These are phyloP conservation scores for Annulohypoxylon nitens DNA, from an alignment of 495 filamentous ascomycete species.

Conservation along the genomic window DNA sequence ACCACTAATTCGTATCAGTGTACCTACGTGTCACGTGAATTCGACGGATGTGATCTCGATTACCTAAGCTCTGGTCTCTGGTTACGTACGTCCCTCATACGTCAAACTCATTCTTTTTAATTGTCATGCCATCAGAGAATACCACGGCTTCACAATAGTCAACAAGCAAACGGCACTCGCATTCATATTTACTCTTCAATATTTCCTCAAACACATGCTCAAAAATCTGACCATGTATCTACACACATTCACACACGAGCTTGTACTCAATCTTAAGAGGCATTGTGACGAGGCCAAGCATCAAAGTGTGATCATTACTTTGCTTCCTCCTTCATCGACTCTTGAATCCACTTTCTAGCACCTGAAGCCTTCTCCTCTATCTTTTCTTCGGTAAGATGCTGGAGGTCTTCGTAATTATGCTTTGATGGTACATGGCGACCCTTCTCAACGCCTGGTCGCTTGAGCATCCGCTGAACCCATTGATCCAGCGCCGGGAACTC, in stretches of 20 bases:
- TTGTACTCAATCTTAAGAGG: background rate
- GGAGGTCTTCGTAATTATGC: constrained; percentile 70
- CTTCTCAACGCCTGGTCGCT: constrained; percentile 77
- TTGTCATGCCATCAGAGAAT: background rate
- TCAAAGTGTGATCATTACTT: constrained; percentile 30
- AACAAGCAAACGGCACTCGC: too few species aligned
- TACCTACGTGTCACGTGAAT: background rate
- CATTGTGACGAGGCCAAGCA: background rate
- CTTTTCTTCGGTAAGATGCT: constrained; percentile 57
- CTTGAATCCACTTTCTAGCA: constrained; percentile 70
- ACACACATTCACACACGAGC: too few species aligned
- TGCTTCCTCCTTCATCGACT: constrained; percentile 71
- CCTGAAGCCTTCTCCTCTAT: constrained; percentile 66
- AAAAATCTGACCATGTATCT: too few species aligned
- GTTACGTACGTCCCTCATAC: too few species aligned
- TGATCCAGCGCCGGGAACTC: constrained; percentile 78
- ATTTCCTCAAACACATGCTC: too few species aligned
- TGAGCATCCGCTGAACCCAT: constrained; percentile 75
- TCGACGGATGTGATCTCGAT: too few species aligned
- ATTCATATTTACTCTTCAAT: too few species aligned
- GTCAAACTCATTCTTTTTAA: too few species aligned
- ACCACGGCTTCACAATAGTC: too few species aligned
- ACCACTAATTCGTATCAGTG: constrained; percentile 4
- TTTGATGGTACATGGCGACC: constrained; percentile 80
- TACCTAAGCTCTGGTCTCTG: too few species aligned